Conservation (phyloP, 2,329 filamentous ascomycete genomes). For the Botrytis tulipae region DNA sequence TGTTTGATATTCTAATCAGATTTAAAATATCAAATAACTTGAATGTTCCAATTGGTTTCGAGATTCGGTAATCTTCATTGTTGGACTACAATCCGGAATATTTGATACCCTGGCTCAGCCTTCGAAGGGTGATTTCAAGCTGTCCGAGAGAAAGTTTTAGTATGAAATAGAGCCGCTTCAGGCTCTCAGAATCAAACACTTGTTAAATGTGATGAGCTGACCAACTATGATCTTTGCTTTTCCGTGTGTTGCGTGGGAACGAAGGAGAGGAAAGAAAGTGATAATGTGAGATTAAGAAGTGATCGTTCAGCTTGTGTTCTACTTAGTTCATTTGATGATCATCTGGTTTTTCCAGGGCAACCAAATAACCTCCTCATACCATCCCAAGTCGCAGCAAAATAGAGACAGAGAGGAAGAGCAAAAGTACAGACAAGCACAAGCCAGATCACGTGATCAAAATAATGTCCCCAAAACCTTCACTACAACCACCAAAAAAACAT, state of each 20-base stretch:
- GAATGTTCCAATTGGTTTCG: no score
- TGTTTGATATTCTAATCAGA: no score
- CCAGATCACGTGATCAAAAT: background rate
- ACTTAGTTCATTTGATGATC: background rate
- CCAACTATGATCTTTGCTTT: background rate
- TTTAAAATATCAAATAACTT: no score
- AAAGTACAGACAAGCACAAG: background rate
- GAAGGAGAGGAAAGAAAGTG: background rate
- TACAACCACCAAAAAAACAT: background rate
- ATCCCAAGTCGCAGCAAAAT: background rate
- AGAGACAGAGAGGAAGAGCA: background rate
- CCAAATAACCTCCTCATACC: background rate
- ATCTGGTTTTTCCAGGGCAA: background rate
- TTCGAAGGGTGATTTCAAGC: background rate
- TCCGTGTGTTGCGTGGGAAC: background rate
- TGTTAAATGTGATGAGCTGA: background rate
- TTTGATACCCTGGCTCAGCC: no score
- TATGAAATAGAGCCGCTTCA: background rate
- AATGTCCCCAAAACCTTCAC: background rate
- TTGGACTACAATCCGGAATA: no score
- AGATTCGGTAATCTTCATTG: no score
- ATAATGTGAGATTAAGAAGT: background rate
- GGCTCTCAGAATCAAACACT: background rate
- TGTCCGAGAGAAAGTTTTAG: no score
- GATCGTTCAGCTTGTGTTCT: background rate